phyloP scores from a whole-genome alignment of 805 yeast genomes.

The Metschnikowia cerradonensis region DNA sequence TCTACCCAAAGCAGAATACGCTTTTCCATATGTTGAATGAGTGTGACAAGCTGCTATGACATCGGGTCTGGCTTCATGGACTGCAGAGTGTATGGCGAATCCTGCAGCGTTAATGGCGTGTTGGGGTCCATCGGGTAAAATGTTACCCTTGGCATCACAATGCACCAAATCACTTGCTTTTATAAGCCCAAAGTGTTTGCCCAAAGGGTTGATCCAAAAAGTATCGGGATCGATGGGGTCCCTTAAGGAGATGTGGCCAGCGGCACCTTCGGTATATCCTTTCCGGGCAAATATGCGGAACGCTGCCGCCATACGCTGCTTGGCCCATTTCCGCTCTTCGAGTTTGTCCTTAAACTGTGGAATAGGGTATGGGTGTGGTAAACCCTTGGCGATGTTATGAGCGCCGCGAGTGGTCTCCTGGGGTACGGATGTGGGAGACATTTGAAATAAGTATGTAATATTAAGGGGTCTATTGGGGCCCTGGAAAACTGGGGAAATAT shows the following conservation, averaged over 20 bases:
- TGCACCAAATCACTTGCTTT: slow-evolving; percentile 40
- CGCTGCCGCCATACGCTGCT: slow-evolving; percentile 80
- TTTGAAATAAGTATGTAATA: neutral
- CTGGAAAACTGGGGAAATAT: neutral
- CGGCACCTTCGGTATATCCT: slow-evolving; percentile 71
- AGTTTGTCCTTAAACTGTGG: slow-evolving; percentile 49
- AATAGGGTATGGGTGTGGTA: slow-evolving; percentile 45
- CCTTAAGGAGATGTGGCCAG: slow-evolving; percentile 83
- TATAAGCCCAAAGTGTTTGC: slow-evolving; percentile 58
- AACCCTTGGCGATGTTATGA: slow-evolving; percentile 57
- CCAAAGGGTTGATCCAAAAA: slow-evolving; percentile 88
- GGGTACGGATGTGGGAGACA: neutral
- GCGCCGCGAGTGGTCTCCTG: slow-evolving; percentile 43
- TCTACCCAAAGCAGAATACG: slow-evolving; percentile 60
- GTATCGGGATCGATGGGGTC: slow-evolving; percentile 79
- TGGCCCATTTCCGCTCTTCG: slow-evolving; percentile 50
- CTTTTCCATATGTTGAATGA: slow-evolving; percentile 61
- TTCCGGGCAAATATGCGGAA: slow-evolving; percentile 78
- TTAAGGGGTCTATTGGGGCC: neutral
- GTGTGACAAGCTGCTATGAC: slow-evolving; percentile 71
- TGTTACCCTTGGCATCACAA: slow-evolving; percentile 57
- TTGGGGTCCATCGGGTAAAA: slow-evolving; percentile 54
- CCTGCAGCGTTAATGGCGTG: slow-evolving; percentile 65
- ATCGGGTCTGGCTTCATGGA: slow-evolving; percentile 67
- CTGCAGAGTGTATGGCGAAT: slow-evolving; percentile 62